These are phyloP conservation scores for Gossypium herbaceum DNA, from an alignment of 345 rosid genomes.

Conservation along the genomic window DNA sequence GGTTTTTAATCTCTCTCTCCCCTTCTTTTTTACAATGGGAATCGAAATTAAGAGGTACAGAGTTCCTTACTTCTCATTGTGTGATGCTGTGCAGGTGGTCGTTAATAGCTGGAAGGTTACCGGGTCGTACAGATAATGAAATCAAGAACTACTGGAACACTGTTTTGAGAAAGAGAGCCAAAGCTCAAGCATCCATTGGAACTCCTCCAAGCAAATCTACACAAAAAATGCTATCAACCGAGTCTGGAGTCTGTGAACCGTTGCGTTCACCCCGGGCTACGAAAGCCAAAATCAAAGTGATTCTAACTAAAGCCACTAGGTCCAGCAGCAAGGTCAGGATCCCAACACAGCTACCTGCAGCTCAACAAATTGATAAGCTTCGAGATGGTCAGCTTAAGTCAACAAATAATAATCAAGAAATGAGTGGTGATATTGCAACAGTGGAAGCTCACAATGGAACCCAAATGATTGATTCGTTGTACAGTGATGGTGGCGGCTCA, in stretches of 20 bases:
- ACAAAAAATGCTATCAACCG: background rate
- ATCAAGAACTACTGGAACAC: conserved; percentile 8
- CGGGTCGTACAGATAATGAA: conserved; percentile 4
- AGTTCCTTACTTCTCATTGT: too few relatives aligned
- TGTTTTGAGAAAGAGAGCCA: conserved; percentile 13
- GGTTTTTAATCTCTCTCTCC: background rate
- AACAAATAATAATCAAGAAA: background rate
- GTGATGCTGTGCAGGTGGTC: background rate
- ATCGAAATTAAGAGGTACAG: too few relatives aligned
- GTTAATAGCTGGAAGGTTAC: conserved; percentile 7
- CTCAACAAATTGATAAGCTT: background rate
- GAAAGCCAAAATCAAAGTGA: conserved; percentile 13
- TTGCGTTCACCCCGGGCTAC: background rate
- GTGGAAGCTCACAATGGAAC: background rate
- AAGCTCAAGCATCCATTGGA: conserved; percentile 9
- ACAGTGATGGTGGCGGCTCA: background rate
- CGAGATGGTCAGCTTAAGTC: background rate
- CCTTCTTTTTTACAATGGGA: background rate
- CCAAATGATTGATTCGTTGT: background rate
- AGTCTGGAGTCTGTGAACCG: background rate
- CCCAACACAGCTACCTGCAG: conserved; percentile 9
- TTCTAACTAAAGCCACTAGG: conserved; percentile 32
- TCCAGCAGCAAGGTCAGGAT: conserved; percentile 23
- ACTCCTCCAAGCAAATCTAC: background rate
- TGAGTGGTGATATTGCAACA: background rate